Base-by-base conservation (phyloP, 352 stramenopile species). In the Phytophthora meadii region DNA sequence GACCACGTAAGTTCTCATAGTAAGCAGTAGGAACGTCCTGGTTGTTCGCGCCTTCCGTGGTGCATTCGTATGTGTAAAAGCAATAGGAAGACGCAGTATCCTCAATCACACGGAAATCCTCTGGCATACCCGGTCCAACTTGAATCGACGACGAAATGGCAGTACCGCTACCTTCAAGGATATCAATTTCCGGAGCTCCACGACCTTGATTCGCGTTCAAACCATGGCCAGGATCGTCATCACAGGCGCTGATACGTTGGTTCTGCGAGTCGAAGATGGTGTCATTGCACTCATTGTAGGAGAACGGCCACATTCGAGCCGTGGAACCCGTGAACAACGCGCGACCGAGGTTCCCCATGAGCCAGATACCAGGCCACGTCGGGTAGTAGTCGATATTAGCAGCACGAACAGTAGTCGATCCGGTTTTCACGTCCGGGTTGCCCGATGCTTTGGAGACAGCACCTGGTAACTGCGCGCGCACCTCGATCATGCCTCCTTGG, bases 281-380 rank as follows among this genome's bases (percentile, higher is more conserved):
- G 0, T 75, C 62, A 67, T 98, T 88, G 62, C 97, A 99, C 44
- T 83, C 79, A 65, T 98, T 81, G 70, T 98, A 99, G 40, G 87
- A 97, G 83, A 95, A 99, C 2, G 97, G 97, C 97, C 97, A 99
- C 65, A 99, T 94, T 54, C 95, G 91, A 52, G 93, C 93, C 19
- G 93, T 98, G 0, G 87, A 97, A 0, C 79, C 88, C 52, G 93
- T 95, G 72, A 98, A 99, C n/a, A 98, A 97, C 5, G 95, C 93
- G 30, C 97, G 76, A 17, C 94, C 96, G 9, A 99, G 73, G 78
- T 99, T 98, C 5, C 97, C 97, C 52, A 99, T 79, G 46, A 99
- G 76, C 96, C 97, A 99, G 61, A 99, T 92, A 5, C 95, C 96
- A 0, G 96, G 96, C 96, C 95, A 99, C 50, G 84, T 90, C 27